Conservation (phyloP, 148 eudicot species). For the Arctostaphylos glauca region DNA sequence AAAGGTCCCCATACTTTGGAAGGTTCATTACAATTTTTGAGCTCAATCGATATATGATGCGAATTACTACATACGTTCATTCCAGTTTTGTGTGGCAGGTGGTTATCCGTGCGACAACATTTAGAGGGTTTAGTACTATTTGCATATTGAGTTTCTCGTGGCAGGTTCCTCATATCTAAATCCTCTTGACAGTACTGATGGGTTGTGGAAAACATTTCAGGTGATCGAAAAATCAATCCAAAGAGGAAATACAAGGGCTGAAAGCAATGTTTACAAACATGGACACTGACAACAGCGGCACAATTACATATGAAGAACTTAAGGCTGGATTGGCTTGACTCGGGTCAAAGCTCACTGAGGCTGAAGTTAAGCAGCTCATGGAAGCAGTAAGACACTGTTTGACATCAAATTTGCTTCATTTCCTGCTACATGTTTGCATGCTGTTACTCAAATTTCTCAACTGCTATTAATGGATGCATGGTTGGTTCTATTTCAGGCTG, state of each 20-base stretch:
- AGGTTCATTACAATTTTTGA: neutral
- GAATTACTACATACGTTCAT: no score
- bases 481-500: slow-evolving; percentile 47
- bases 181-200: neutral
- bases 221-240: slow-evolving; percentile 72
- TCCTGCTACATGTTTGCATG: no score
- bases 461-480: neutral
- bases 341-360: slow-evolving; percentile 82
- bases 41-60: neutral
- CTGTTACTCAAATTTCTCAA: neutral
- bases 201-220: slow-evolving; percentile 22
- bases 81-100: neutral
- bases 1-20: neutral
- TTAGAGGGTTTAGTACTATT: neutral
- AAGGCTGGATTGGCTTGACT: slow-evolving; percentile 74
- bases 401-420: neutral
- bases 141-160: neutral
- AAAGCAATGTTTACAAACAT: slow-evolving; percentile 83
- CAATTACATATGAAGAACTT: slow-evolving; percentile 84
- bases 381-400: slow-evolving; percentile 68
- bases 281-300: slow-evolving; percentile 77
- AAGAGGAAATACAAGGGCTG: slow-evolving; percentile 83
- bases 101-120: neutral
- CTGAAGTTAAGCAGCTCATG: slow-evolving; percentile 85
- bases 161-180: neutral